Base-by-base conservation (phyloP, 495 filamentous ascomycete genomes). In the Talaromyces ruber region DNA sequence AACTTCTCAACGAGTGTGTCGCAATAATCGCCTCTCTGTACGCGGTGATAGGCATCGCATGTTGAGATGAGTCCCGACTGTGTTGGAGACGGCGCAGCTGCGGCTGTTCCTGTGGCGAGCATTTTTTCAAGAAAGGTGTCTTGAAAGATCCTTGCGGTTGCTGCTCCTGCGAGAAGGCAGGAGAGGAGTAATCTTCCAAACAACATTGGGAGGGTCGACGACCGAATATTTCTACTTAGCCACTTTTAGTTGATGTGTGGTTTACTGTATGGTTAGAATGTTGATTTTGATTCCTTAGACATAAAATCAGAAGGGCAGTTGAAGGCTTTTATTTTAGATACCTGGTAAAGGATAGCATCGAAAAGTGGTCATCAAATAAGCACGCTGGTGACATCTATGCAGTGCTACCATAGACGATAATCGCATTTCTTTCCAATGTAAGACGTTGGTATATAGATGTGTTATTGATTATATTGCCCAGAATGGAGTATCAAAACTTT, bases 11-110 rank as follows among this genome's bases (percentile, higher is more conserved):
- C 65, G 18, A 68, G 59, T 16, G 24, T 52, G 22, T 25, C 28
- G 61, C 66, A 68, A 24, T 62, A 62, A 50, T 68, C 62, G 12
- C 64, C 64, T 21, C 11, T 14, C 24, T 62, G 26, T 6, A 45
- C 63, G 30, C 61, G 53, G 55, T 67, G 59, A 18, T 62, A 63
- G 29, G 25, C 21, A 8, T 52, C 32, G 8, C 47, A 59, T 1
- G 50, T 51, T 9, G 54, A 57, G 21, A 53, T 55, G 18, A 56
- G 18, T 12, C 52, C 57, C 8, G 57, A 14, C 21, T 54, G 37
- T 22, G 47, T 55, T 6, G 62, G 55, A 37, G 62, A 64, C 4
- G 62, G 37, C 9, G 25, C 45, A 12, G 24, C 25, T n/a, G 62
- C 37, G 5, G 32, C 22, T 0, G 58, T 18, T 43, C 18, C 25